These are phyloP conservation scores for Rhytidhysteron rufulum DNA, from an alignment of 2,329 filamentous ascomycete genomes.

Conservation along the genomic window DNA sequence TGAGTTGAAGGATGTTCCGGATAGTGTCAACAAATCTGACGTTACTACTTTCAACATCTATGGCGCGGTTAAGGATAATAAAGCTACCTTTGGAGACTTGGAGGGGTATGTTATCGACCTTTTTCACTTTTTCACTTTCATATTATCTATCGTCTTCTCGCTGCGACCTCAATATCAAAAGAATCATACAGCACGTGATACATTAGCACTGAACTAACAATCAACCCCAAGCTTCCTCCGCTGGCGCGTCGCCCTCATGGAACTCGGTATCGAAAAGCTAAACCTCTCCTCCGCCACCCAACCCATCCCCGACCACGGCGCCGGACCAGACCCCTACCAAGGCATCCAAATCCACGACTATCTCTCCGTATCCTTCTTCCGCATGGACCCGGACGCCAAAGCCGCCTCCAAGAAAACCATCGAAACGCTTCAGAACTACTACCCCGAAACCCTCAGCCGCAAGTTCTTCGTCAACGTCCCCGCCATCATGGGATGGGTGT, in stretches of 20 bases:
- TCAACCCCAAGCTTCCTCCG: conserved; percentile 65
- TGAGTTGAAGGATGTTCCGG: conserved; percentile 56
- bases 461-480: conserved; percentile 98
- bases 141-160: too few relatives aligned
- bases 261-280: conserved; percentile 73
- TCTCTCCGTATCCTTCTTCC: conserved; percentile 79
- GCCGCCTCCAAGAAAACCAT: conserved; percentile 77
- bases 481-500: conserved; percentile 77
- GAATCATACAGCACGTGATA: background rate
- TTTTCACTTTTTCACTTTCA: too few relatives aligned
- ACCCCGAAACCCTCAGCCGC: conserved; percentile 82
- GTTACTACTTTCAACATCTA: conserved; percentile 93
- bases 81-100: conserved; percentile 75
- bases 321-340: conserved; percentile 74
- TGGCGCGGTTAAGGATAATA: conserved; percentile 76
- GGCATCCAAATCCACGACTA: conserved; percentile 95
- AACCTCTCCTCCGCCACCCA: conserved; percentile 64
- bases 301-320: conserved; percentile 65
- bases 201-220: background rate
- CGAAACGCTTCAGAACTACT: conserved; percentile 72
- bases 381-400: conserved; percentile 73
- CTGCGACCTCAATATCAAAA: too few relatives aligned
- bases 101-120: conserved; percentile 60
- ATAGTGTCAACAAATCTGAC: conserved; percentile 53
- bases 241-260: conserved; percentile 90